Percentiles rank a stretch among this genome's conserved stretches.
Evolutionary conservation across 1,139 yeast genomes (phyloP).

Genomic region (Ogataea hybrid): DNA sequence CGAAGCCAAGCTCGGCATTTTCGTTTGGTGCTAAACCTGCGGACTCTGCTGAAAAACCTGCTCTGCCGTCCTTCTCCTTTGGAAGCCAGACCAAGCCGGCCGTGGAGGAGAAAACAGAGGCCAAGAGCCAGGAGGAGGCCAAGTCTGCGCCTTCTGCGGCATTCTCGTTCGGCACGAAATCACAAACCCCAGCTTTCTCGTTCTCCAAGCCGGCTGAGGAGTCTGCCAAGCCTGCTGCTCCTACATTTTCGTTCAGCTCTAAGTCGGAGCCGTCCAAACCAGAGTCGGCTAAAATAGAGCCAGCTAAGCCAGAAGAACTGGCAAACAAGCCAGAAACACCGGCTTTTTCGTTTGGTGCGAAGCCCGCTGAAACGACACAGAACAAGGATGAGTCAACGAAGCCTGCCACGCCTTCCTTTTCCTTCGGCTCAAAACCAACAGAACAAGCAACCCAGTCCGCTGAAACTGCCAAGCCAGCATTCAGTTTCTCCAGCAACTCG

Average conservation of each 20-base stretch:
- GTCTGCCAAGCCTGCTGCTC: conserved; percentile 5
- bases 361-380: background rate
- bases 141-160: background rate
- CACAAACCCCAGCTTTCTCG: conserved; percentile 6
- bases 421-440: background rate
- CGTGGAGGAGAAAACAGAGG: background rate
- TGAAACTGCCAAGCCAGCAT: background rate
- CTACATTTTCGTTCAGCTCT: conserved; percentile 9
- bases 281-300: background rate
- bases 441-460: background rate
- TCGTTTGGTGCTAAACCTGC: conserved; percentile 1
- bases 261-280: background rate
- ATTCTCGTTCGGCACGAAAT: conserved; percentile 14
- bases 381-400: background rate
- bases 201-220: conserved; percentile 1
- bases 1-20: background rate
- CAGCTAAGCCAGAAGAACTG: background rate
- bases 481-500: background rate
- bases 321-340: background rate
- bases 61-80: background rate
- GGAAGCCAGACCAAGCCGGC: background rate
- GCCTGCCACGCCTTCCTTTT: background rate
- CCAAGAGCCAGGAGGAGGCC: background rate
- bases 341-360: background rate
- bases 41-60: background rate